These are phyloP conservation scores for Coniochaeta hoffmannii DNA, from an alignment of 2,329 filamentous ascomycete genomes.

Conservation along the genomic window DNA sequence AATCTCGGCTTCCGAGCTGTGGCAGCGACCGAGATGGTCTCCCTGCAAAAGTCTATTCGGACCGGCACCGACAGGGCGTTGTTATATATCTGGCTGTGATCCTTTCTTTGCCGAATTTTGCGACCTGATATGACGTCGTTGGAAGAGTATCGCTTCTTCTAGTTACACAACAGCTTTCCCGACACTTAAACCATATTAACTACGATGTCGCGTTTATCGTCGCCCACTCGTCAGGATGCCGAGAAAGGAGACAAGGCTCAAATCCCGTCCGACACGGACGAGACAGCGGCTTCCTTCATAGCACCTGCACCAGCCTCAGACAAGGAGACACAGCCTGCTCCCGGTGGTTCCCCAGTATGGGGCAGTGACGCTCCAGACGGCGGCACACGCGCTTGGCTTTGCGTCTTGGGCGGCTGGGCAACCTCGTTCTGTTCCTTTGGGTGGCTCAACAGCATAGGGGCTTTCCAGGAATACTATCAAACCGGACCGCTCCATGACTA, in stretches of 20 bases:
- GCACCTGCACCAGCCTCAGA: background rate
- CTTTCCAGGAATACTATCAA: slow-evolving; percentile 55
- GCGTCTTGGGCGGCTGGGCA: slow-evolving; percentile 28
- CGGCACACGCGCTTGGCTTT: slow-evolving; percentile 24
- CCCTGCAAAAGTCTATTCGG: background rate
- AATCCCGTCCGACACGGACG: background rate
- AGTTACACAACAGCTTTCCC: background rate
- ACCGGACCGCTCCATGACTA: slow-evolving; percentile 37
- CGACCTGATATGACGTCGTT: too few species aligned
- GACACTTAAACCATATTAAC: background rate
- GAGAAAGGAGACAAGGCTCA: background rate
- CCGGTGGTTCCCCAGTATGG: background rate
- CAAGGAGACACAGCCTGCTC: background rate
- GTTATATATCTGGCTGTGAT: background rate
- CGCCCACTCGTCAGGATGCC: background rate
- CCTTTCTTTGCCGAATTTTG: background rate
- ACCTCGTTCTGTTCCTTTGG: slow-evolving; percentile 34
- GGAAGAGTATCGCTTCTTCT: background rate
- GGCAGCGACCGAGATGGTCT: background rate
- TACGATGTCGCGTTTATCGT: background rate
- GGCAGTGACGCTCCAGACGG: slow-evolving; percentile 17
- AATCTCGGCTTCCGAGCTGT: background rate
- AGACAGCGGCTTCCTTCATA: background rate
- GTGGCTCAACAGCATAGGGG: slow-evolving; percentile 38
- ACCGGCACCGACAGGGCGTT: background rate